Conservation (phyloP, 495 filamentous ascomycete species). For the Paragyromitra xinjiangensis region DNA sequence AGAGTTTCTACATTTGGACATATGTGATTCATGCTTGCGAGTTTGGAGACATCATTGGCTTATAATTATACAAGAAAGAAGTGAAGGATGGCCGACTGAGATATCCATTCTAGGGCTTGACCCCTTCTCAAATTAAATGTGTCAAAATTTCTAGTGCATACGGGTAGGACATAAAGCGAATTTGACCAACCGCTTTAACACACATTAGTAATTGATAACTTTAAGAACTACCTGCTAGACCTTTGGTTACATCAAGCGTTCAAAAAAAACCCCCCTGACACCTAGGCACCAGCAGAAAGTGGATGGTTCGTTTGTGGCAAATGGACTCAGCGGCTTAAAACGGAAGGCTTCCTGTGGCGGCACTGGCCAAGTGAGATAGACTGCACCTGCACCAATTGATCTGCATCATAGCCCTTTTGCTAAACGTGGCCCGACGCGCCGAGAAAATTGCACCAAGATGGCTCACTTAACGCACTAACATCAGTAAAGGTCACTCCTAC, state of each 20-base stretch:
- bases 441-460: background rate
- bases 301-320: constrained; percentile 29
- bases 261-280: background rate
- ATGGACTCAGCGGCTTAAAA: constrained; percentile 17
- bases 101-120: background rate
- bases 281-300: background rate
- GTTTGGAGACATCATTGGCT: constrained; percentile 14
- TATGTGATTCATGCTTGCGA: constrained; percentile 6
- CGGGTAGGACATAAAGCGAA: background rate
- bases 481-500: too few species aligned
- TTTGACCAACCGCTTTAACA: constrained; percentile 1
- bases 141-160: background rate
- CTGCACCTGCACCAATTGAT: background rate
- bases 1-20: background rate
- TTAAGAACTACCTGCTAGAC: background rate
- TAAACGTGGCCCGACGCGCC: background rate
- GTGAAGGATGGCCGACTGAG: background rate
- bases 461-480: too few species aligned
- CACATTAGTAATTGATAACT: background rate
- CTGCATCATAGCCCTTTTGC: background rate
- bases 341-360: constrained; percentile 23
- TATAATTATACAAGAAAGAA: background rate
- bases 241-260: background rate
- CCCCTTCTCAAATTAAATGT: background rate
- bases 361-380: background rate